Base-by-base conservation (phyloP, 2,329 filamentous ascomycete genomes). In the Diaporthe vexans region DNA sequence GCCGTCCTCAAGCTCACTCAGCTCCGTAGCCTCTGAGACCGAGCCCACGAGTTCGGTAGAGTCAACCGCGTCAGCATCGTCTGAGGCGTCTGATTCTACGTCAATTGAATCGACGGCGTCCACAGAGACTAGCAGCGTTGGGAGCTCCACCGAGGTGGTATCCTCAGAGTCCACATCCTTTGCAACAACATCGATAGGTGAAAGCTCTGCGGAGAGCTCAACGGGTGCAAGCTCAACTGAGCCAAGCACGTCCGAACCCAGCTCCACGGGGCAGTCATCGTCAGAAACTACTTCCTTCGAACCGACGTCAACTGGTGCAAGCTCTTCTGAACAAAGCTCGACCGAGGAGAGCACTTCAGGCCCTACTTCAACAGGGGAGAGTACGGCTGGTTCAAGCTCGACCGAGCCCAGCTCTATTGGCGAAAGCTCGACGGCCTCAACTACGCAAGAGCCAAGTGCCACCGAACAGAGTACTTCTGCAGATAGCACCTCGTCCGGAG, bases 141-240 rank as follows among this genome's bases (percentile, higher is more conserved):
- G 43, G n/a, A 65, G 61, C 26, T 65, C 61, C 3, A 43, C 35
- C 11, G 35, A 43, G 21, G 17, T 35, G 10, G 17, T 15, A 26
- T 26, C 35, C 6, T 61, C 57, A 24, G 57, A 61, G 15, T 26
- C 57, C 21, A 43, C 35, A 9, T 61, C n/a, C 13, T 10, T 43
- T 61, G 57, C 11, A 3, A 26, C 57, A 43, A 40, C 57, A 13
- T 57, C 54, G 2, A 57, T n/a, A 35, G 54, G 11, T 6, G 33
- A 61, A 10, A 61, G 57, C 35, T 40, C 57, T 24, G 57, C 6
- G 24, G 35, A 40, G 59, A 63, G 59, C 8, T 63, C 59, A 26
- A 63, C 40, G 37, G 37, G 17, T n/a, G 5, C 57, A 21, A 48
- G 40, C 17, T 46, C 24, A 6, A 52, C 61, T 3, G 43, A 35